Evolutionary conservation across 2,329 filamentous ascomycete genomes (phyloP), one percentile per base, ranked within the genome.

Genomic region (Claviceps sorghi): DNA sequence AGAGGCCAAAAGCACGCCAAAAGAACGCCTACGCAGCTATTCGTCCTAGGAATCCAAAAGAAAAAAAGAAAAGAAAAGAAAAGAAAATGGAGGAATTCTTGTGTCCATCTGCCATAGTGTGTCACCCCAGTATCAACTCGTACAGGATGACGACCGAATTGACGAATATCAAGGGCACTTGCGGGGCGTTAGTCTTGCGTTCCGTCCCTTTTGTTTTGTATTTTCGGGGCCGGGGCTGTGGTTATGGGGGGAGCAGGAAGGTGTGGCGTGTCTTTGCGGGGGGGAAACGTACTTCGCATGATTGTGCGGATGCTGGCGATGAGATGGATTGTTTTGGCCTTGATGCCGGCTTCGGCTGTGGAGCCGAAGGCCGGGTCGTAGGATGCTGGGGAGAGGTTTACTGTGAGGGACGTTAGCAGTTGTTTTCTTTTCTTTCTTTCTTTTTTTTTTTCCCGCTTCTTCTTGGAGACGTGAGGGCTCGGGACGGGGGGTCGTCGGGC

Each of bases 251-350:
- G n/a, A n/a, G n/a, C n/a, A n/a, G n/a, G n/a, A n/a, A n/a, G n/a
- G n/a, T n/a, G n/a, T n/a, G n/a, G n/a, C n/a, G n/a, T n/a, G n/a
- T n/a, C n/a, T n/a, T n/a, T n/a, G n/a, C n/a, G n/a, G n/a, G n/a
- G n/a, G n/a, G n/a, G n/a, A n/a, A n/a, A 61, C 66, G 50, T 61
- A 96, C 90, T 89, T 73, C 91, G 80, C 88, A 95, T 95, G 52
- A 97, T 74, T 53, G 88, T 95, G 67, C 91, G 78, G 60, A 96
- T 84, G 62, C 87, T 93, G 38, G 87, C 86, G 59, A 97, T 93
- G 62, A 97, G 71, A 66, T 95, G 89, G 61, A 96, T 84, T 43
- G 90, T 76, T 68, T 93, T 93, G 50, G 84, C 84, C 69, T 93
- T 91, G 61, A 95, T 77, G 68, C 87, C 90, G 58, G 82, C 78